Conservation (phyloP, 225 moss, liverwort and hornwort species). For the Polytrichum formosum region DNA sequence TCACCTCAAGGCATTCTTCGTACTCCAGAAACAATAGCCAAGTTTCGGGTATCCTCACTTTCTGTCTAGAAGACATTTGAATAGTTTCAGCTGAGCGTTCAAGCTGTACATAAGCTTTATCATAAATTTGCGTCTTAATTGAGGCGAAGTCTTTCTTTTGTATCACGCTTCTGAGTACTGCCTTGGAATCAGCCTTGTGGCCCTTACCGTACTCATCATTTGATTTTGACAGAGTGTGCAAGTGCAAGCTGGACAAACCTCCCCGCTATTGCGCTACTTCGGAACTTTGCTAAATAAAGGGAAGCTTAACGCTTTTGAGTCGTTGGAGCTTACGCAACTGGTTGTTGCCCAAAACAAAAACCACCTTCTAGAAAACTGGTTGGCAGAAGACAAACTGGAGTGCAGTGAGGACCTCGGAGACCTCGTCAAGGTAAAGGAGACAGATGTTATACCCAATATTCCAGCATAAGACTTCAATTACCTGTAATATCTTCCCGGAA, state of each 20-base stretch:
- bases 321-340: conserved; percentile 90
- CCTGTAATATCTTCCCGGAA: no score
- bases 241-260: conserved; percentile 90
- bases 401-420: conserved; percentile 99
- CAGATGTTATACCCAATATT: no score
- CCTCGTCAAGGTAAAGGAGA: conserved; percentile 75
- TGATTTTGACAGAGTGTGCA: conserved; percentile 84
- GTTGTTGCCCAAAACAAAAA: conserved; percentile 99
- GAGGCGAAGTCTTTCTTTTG: no score
- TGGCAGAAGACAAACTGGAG: conserved; percentile 99
- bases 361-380: conserved; percentile 93
- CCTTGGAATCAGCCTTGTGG: no score
- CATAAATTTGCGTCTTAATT: no score
- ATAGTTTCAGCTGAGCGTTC: no score
- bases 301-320: conserved; percentile 83
- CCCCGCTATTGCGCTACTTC: conserved; percentile 94
- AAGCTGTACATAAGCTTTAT: no score
- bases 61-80: no score
- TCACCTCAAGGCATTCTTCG: conserved; percentile 98
- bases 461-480: no score
- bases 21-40: conserved; percentile 90
- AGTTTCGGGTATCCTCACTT: conserved; percentile 67
- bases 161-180: no score
- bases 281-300: conserved; percentile 93
- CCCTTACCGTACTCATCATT: neutral